Conservation (phyloP, 257 asterid species). For the Fraxinus pennsylvanica region DNA sequence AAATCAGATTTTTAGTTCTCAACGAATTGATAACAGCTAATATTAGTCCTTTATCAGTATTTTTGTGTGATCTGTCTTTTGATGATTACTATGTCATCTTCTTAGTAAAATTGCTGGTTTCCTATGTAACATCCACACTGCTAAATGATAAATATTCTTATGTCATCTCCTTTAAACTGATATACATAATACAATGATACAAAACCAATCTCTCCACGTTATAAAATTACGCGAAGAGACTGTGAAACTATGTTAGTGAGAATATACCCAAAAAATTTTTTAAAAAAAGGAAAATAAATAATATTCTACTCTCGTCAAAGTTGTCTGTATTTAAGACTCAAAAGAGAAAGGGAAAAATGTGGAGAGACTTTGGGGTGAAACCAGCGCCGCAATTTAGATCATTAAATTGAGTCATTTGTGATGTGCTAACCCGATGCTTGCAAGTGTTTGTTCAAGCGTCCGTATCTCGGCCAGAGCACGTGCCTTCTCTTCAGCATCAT, state of each 20-base stretch:
- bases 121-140: background rate
- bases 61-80: constrained; percentile 24
- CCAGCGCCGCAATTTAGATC: background rate
- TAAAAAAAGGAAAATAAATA: background rate
- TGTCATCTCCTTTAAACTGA: background rate
- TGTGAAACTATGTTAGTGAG: background rate
- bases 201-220: background rate
- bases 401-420: background rate
- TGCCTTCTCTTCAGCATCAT: constrained; percentile 31
- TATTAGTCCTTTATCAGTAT: background rate
- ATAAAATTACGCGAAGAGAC: background rate
- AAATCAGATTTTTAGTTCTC: constrained; percentile 31
- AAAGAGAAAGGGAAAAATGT: background rate
- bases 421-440: constrained; percentile 18
- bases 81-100: constrained; percentile 33
- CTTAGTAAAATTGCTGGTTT: constrained; percentile 17
- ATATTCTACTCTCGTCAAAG: background rate
- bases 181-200: background rate
- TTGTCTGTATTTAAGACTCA: background rate
- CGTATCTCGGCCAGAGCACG: constrained; percentile 32
- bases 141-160: background rate
- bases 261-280: background rate
- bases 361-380: background rate
- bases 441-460: constrained; percentile 40
- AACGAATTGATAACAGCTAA: constrained; percentile 27